Base-by-base conservation (phyloP, 345 rosid species). In the Euphorbia lathyris region DNA sequence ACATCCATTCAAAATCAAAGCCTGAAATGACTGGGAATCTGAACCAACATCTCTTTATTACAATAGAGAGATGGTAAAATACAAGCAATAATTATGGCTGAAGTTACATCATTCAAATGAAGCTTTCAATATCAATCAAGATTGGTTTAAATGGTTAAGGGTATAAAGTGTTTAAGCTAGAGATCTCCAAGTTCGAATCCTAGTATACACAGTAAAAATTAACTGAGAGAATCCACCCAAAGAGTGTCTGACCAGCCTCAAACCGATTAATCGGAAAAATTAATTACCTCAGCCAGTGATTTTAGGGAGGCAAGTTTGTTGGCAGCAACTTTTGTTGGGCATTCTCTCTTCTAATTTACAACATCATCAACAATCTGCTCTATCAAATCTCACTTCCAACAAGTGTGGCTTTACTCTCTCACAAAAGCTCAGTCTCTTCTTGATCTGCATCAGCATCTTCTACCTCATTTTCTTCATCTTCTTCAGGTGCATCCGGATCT, bases 401-500 rank as follows among this genome's bases (percentile, higher is more conserved):
- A 19, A 23, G 19, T 51, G 42, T 26, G 38, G 47, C 47, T 76
- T 47, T 20, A 57, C 11, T 34, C 75, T 55, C 76, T 68, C 78
- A 92, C 78, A 95, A 77, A 68, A 95, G 96, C 71, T 95, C 96
- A 14, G 90, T 76, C 78, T 95, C 99, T 77, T 95, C 99, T 22
- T 81, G 89, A 71, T 95, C 98, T 77, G 86, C 99, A 78, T 95
- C 97, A 29, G 78, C 94, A 87, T 95, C 99, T 70, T 95, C 99
- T 38, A 82, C 92, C 67, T 95, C 99, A 52, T 95, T 92, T 69
- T 92, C 98, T 56, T 95, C 99, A 55, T 95, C 96, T 66, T 95
- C 98, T 71, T 92, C 99, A 13, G 90, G 89, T 13, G 96, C 99
- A 84, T 95, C 98, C 17, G 99, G 99, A 83, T 95, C 99, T 80